Evolutionary conservation across 106 monocot genomes (phyloP), one percentile per base, ranked within the genome.

Genomic region (Dioscorea zingiberensis): DNA sequence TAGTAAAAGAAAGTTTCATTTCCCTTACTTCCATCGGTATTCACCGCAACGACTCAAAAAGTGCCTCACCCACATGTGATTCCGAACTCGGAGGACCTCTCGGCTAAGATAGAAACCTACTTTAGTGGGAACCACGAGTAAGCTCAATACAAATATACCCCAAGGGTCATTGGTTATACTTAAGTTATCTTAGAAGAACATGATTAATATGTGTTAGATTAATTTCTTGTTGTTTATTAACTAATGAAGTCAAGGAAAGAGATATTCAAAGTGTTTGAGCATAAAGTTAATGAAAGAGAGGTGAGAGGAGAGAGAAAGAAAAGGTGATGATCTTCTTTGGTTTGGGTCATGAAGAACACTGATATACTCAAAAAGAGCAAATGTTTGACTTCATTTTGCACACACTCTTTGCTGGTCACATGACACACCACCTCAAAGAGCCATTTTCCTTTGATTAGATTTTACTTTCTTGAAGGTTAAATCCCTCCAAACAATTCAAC

Each of bases 381-480:
- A 69, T 70, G 47, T 25, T 56, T 12, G 58, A 47, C 55, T 47
- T 69, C 6, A 17, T 76, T 25, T 29, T 69, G 18, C 45, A 55
- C 6, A 15, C 25, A 13, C 47, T 76, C 58, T 70, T 76, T 29
- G 69, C 69, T 19, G 70, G 70, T 26, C n/a, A n/a, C 76, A 76
- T 47, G 70, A n/a, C n/a, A 76, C 47, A 64, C 76, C 10, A 76
- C 48, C 16, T 63, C 76, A 17, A n/a, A 26, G 48, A 49, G 65
- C 64, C 6, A 65, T 71, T 32, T 16, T n/a, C n/a, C 63, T 6
- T 60, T 71, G 13, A 23, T 65, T 58, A 58, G n/a, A n/a, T n/a
- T 77, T 19, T 77, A 70, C 25, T 70, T 65, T 53, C 70, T 77
- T 58, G 57, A 58, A 70, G 48, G 59, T 32, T 77, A 64, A n/a